Percentiles rank a stretch among this genome's conserved stretches.
These are phyloP conservation scores for Entomortierella lignicola DNA, from an alignment of 192 early-diverging fungal genomes.

Conservation along the genomic window DNA sequence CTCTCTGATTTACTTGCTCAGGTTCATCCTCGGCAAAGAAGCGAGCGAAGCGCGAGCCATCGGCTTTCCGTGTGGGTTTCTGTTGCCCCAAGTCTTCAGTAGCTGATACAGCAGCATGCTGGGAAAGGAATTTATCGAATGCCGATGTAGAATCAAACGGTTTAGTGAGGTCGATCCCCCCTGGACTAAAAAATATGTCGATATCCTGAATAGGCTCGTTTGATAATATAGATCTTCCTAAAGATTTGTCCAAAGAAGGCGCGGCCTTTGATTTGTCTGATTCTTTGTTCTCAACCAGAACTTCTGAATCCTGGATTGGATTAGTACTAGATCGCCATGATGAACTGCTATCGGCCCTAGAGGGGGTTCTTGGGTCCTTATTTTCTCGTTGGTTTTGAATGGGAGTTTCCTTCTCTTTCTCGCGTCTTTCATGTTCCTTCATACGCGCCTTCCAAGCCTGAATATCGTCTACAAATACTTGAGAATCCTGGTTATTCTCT, in stretches of 20 bases:
- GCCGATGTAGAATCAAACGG: conserved; percentile 50
- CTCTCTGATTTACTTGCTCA: conserved; percentile 30
- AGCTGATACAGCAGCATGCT: conserved; percentile 49
- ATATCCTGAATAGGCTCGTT: conserved; percentile 54
- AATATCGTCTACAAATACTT: conserved; percentile 62
- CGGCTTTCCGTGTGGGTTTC: conserved; percentile 44
- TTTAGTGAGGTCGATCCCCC: conserved; percentile 47
- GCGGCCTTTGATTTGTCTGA: conserved; percentile 5
- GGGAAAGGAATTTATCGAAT: conserved; percentile 60
- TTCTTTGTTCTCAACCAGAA: conserved; percentile 17
- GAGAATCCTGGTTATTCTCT: conserved; percentile 38
- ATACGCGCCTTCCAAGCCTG: conserved; percentile 70
- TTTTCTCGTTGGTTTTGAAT: conserved; percentile 39
- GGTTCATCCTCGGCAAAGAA: conserved; percentile 66
- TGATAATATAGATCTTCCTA: conserved; percentile 22
- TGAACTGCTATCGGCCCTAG: conserved; percentile 58
- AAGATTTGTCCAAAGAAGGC: conserved; percentile 18
- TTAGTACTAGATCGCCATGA: conserved; percentile 55
- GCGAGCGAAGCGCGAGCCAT: conserved; percentile 68
- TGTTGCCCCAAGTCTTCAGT: background rate
- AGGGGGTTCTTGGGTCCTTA: conserved; percentile 47
- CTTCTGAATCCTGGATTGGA: background rate
- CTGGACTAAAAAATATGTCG: conserved; percentile 59
- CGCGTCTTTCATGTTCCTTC: conserved; percentile 64
- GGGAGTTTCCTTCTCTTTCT: conserved; percentile 52